These are phyloP conservation scores for Ganoderma boninense DNA, from an alignment of 1,284 basidiomycete genomes.

Conservation along the genomic window DNA sequence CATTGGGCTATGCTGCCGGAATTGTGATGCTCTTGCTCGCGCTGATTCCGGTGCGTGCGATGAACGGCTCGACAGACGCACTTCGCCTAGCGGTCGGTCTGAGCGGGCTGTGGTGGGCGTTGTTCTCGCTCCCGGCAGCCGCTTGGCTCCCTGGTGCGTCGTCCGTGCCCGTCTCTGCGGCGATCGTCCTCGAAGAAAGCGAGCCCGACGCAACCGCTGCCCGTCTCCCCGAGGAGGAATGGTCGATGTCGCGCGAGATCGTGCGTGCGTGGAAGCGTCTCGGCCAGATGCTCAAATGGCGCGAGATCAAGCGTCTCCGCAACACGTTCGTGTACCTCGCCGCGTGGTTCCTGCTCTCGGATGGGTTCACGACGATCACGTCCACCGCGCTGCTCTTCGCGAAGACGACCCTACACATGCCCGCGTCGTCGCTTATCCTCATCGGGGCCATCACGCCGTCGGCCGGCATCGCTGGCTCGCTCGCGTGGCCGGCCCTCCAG, in stretches of 20 bases:
- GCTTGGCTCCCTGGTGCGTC: conserved; percentile 68
- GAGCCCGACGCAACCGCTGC: too few relatives aligned
- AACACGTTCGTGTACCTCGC: conserved; percentile 89
- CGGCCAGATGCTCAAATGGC: conserved; percentile 72
- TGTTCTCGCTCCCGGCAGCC: conserved; percentile 80
- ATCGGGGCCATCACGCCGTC: conserved; percentile 75
- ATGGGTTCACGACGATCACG: conserved; percentile 87
- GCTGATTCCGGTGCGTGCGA: conserved; percentile 73
- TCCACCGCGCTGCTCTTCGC: conserved; percentile 86
- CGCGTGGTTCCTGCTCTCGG: conserved; percentile 92
- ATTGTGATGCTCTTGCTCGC: conserved; percentile 76
- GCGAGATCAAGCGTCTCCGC: conserved; percentile 74
- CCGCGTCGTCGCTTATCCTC: conserved; percentile 72
- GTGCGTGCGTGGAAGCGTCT: conserved; percentile 72
- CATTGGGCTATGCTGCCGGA: conserved; percentile 83
- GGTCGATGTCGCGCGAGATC: conserved; percentile 62
- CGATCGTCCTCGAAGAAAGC: conserved; percentile 28
- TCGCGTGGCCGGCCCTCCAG: conserved; percentile 76
- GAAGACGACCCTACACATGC: conserved; percentile 83
- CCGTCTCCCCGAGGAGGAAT: conserved; percentile 40
- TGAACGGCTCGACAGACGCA: conserved; percentile 76
- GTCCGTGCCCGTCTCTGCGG: conserved; percentile 18
- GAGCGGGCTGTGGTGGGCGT: conserved; percentile 87
- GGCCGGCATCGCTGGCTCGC: conserved; percentile 78
- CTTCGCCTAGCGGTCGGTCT: conserved; percentile 82